phyloP scores from a whole-genome alignment of 2,329 filamentous ascomycete genomes.

The Aspergillus flavus region DNA sequence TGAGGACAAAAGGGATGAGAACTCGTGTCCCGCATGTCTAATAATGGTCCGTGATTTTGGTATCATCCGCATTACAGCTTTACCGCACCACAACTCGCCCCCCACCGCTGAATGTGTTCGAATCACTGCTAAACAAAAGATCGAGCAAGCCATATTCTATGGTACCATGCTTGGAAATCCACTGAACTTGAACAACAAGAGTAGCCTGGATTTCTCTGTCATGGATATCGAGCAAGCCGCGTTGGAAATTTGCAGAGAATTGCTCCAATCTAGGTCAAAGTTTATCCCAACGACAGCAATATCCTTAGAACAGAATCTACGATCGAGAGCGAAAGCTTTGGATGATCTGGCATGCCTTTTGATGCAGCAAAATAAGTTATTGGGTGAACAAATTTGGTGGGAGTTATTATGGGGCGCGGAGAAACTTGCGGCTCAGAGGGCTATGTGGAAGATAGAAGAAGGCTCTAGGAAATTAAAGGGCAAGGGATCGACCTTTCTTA shows the following conservation, averaged over 20 bases:
- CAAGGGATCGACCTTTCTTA: conserved; percentile 70
- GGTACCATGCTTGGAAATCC: conserved; percentile 80
- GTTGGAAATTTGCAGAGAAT: conserved; percentile 75
- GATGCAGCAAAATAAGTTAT: conserved; percentile 60
- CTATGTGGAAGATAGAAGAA: conserved; percentile 82
- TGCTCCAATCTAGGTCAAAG: conserved; percentile 74
- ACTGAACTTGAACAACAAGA: conserved; percentile 76
- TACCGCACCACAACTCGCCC: conserved; percentile 40
- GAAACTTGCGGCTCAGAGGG: conserved; percentile 77
- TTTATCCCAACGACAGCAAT: conserved; percentile 73
- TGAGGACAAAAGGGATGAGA: conserved; percentile 48
- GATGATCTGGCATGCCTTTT: conserved; percentile 75
- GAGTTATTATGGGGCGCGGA: conserved; percentile 85
- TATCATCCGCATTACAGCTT: conserved; percentile 56
- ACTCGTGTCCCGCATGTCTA: conserved; percentile 47
- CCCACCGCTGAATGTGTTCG: conserved; percentile 51
- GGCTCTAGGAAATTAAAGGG: conserved; percentile 61
- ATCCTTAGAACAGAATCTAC: conserved; percentile 80
- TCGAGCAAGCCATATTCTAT: conserved; percentile 95
- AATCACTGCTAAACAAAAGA: conserved; percentile 81
- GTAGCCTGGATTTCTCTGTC: conserved; percentile 66
- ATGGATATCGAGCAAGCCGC: conserved; percentile 77
- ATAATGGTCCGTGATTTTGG: conserved; percentile 62
- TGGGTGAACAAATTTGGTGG: conserved; percentile 75
- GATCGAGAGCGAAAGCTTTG: conserved; percentile 71